Conservation (phyloP, 805 yeast species). For the Kuraishia capsulata region DNA sequence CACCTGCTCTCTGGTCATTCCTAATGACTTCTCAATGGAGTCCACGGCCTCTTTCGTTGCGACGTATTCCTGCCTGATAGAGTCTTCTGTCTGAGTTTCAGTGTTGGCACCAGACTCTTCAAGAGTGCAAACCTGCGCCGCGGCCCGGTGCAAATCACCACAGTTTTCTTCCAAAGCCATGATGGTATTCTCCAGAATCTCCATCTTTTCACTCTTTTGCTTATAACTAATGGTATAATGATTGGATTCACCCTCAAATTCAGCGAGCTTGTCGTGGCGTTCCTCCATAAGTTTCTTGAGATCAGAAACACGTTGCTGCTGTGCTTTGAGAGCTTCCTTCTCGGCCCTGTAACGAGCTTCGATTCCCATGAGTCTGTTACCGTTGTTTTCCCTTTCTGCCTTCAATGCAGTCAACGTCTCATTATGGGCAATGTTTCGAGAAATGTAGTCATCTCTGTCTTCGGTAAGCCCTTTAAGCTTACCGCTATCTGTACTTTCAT, state of each 20-base stretch:
- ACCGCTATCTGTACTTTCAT: neutral
- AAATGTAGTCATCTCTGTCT: neutral
- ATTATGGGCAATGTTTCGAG: neutral
- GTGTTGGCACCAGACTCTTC: neutral
- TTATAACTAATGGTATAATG: neutral
- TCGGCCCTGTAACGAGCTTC: neutral
- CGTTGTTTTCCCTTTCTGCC: neutral
- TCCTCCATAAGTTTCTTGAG: neutral
- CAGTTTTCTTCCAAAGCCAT: neutral
- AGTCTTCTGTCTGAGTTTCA: constrained; percentile 29
- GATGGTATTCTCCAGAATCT: neutral
- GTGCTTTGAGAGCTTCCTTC: neutral
- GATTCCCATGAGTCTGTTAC: neutral
- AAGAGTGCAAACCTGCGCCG: neutral
- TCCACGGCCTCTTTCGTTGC: constrained; percentile 36
- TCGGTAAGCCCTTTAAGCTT: neutral
- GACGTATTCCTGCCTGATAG: constrained; percentile 39
- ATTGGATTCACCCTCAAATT: neutral
- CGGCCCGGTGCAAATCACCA: neutral
- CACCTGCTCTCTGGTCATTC: constrained; percentile 48
- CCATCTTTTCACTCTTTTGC: neutral
- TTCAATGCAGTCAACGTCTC: neutral
- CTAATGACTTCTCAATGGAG: constrained; percentile 43
- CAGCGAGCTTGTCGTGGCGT: neutral
- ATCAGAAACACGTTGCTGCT: neutral